Base-by-base conservation (phyloP, 176 grass and related monocot genomes). In the Stipa capillata region DNA sequence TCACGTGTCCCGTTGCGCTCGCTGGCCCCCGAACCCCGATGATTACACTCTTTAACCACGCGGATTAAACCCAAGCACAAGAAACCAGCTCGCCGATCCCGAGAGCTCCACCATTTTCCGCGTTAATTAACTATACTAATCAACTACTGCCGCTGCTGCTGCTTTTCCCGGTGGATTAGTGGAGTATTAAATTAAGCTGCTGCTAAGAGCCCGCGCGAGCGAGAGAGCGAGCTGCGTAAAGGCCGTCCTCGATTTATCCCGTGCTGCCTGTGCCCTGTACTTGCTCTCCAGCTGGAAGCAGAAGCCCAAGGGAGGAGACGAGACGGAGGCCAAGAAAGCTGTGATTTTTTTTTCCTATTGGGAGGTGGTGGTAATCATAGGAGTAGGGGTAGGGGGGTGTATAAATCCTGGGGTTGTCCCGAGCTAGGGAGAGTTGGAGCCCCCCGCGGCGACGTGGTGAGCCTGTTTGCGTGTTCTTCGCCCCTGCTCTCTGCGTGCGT, bases 391-490 rank as follows among this genome's bases (percentile, higher is more conserved):
- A 25, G 5, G 48, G 0, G 20, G 51, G 53, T 23, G n/a, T 39
- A n/a, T 79, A 79, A 78, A 88, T 65, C 65, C 51, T 23, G 28
- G 23, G 42, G 37, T 83, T 83, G 73, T 87, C 79, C 40, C 44
- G 63, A 53, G 85, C 62, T 43, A n/a, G n/a, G n/a, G 44, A 54
- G 20, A 51, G 61, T 36, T 84, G 82, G 50, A 83, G n/a, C n/a
- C 16, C 76, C 61, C 54, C 33, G 59, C 81, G 68, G 34, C 86
- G 74, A 73, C 58, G 78, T 76, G 61, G 40, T 86, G 63, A 61
- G 43, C n/a, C 83, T 49, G 47, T 60, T 83, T 32, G 0, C 45
- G n/a, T n/a, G n/a, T 23, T 69, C 56, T 10, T 27, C n/a, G 12
- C n/a, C n/a, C 55, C 36, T 33, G 39, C 67, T 39, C 40, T 20